Percentiles rank a stretch among this genome's conserved stretches.
These are phyloP conservation scores for Pisolithus tinctorius DNA, from an alignment of 768 basidiomycete genomes.

Conservation along the genomic window DNA sequence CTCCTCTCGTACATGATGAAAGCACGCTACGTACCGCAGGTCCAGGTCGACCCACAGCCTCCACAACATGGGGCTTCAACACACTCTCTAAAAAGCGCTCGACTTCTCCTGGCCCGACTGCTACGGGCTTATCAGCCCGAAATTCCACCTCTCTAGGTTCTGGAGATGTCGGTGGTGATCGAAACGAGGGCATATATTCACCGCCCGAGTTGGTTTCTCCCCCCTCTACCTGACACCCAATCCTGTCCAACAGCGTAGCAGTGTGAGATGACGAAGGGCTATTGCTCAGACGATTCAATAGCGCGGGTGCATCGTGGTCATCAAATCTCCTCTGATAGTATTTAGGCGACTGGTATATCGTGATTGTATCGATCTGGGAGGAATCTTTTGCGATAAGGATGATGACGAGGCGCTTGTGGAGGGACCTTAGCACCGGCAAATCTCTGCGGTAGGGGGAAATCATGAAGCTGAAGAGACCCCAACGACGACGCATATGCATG, in stretches of 20 bases:
- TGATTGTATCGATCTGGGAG: not conserved
- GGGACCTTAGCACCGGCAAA: not conserved
- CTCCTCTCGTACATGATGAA: constrained; percentile 3
- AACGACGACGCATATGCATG: not conserved
- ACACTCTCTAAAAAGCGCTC: constrained; percentile 21
- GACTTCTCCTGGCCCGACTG: constrained; percentile 9
- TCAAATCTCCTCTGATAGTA: not conserved
- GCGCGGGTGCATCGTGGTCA: not conserved
- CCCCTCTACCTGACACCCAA: constrained; percentile 7
- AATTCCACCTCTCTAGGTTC: constrained; percentile 6
- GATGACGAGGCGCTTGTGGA: not conserved
- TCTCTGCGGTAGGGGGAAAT: too few relatives aligned
- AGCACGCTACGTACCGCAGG: constrained; percentile 15
- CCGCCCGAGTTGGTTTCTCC: not conserved
- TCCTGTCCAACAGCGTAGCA: constrained; percentile 15
- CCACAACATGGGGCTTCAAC: constrained; percentile 6
- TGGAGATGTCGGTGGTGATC: constrained; percentile 7
- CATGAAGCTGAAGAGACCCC: too few relatives aligned
- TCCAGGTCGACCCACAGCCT: constrained; percentile 1
- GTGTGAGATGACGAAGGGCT: constrained; percentile 8
- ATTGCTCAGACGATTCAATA: constrained; percentile 8
- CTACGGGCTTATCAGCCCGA: not conserved
- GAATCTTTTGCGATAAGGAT: not conserved
- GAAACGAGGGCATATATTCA: not conserved
- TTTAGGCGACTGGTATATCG: not conserved